Percentiles rank a stretch among this genome's conserved stretches.
Evolutionary conservation across 2,329 filamentous ascomycete species (phyloP).

Genomic region (Cladosporium colombiae): DNA sequence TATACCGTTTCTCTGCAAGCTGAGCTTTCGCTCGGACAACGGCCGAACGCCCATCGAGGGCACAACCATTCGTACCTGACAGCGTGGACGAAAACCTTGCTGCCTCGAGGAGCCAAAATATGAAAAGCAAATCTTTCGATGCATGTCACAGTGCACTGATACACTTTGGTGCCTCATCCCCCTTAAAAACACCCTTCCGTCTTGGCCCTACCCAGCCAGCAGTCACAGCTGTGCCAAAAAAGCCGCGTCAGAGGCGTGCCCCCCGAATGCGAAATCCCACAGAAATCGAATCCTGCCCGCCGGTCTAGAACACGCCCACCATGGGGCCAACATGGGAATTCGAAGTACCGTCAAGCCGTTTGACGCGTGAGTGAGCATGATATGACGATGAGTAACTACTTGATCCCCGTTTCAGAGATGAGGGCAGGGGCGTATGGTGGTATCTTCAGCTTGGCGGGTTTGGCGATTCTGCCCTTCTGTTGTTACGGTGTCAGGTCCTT

Average conservation of each 20-base stretch:
- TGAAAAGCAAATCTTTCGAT: background rate
- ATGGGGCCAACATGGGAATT: no score
- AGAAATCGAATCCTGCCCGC: background rate
- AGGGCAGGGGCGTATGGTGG: background rate
- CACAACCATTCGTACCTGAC: background rate
- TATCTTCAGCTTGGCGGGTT: background rate
- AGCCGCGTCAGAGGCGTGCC: background rate
- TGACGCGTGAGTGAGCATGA: background rate
- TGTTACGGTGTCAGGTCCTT: background rate
- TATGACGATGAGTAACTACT: background rate
- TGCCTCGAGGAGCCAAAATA: background rate
- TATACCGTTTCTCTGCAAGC: background rate
- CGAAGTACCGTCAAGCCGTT: no score
- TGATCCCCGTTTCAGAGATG: background rate
- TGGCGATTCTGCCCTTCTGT: background rate
- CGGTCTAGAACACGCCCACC: background rate
- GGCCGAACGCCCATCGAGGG: background rate
- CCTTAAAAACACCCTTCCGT: no score
- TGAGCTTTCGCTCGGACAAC: background rate
- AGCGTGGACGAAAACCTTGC: background rate
- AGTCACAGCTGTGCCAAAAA: background rate
- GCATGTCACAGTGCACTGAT: background rate
- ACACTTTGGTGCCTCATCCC: background rate
- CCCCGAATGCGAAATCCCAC: background rate
- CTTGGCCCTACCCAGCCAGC: background rate